Base-by-base conservation (phyloP, 805 yeast species). In the Cyberlindnera xishuangbannaensis region DNA sequence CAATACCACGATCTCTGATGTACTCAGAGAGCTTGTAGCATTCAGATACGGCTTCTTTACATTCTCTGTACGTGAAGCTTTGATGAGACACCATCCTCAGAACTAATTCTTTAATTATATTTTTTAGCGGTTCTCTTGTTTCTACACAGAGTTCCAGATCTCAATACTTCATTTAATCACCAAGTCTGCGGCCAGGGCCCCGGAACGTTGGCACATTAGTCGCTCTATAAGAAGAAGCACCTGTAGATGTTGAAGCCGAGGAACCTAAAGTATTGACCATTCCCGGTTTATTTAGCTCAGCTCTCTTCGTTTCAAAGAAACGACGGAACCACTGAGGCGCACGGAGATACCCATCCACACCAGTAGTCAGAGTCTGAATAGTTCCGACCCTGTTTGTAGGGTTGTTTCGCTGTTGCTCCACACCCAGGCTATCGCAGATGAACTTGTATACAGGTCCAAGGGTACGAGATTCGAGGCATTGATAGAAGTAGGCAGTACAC, bases 401-500 rank as follows among this genome's bases (percentile, higher is more conserved):
- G 36, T 46, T 33, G 36, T 48, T 37, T 17, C 41, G 45, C 13
- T 41, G 39, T 11, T 39, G 43, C 5, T 46, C 48, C 8, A 49
- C 37, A 2, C 50, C 51, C 14, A 47, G 36, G 4, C 41, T 36
- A 18, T 43, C 41, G 24, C 43, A 31, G 45, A 55, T 26, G 49
- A 44, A 28, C 45, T 57, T 32, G 45, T 57, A 51, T 19, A 67
- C 51, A 3, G 72, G 71, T 0, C 72, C 72, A 8, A 58, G 43
- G 2, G 82, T 70, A 21, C 62, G 58, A 0, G 80, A 71, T 45
- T 76, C 81, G 21, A 75, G 51, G 48, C 84, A 77, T 39, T 71
- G 74, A 56, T 77, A 77, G 12, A 73, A 43, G 45, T 77, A 77
- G 0, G 78, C 82, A 3, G 73, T 70, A 9, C 62, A 48, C 47